Evolutionary conservation across 208 protist species (phyloP).

Genomic region (Angomonas deanei): DNA sequence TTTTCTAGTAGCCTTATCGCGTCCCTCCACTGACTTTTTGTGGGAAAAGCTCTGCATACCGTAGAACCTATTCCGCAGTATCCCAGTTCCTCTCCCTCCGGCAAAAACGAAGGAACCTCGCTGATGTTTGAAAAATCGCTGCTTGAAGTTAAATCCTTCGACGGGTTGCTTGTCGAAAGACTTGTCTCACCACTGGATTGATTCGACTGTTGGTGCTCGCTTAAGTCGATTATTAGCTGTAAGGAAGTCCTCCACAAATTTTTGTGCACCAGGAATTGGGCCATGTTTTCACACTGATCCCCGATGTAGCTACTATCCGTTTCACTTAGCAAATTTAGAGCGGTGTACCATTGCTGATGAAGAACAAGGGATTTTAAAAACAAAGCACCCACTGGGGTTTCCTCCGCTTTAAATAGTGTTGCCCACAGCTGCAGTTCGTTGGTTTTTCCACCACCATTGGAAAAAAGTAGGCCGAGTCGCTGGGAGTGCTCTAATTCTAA

Average conservation of each 20-base stretch:
- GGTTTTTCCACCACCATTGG: conserved; percentile 20
- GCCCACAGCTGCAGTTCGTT: conserved; percentile 26
- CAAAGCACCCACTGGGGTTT: conserved; percentile 27
- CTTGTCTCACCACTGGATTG: too few species aligned
- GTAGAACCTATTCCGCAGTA: neutral
- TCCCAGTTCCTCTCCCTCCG: neutral
- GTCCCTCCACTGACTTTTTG: neutral
- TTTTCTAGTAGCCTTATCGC: neutral
- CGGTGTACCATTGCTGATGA: conserved; percentile 37
- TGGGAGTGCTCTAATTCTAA: conserved; percentile 46
- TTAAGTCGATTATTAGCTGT: neutral
- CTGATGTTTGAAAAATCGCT: too few species aligned
- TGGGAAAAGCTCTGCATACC: neutral
- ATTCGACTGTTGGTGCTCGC: neutral
- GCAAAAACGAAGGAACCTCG: neutral
- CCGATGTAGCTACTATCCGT: conserved; percentile 3
- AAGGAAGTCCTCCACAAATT: neutral
- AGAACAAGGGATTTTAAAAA: conserved; percentile 44
- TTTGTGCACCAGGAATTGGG: conserved; percentile 27
- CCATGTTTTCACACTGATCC: conserved; percentile 13
- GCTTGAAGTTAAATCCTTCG: too few species aligned
- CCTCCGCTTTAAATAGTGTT: conserved; percentile 33
- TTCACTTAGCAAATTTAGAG: conserved; percentile 21
- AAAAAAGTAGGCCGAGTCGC: conserved; percentile 33
- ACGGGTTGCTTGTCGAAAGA: too few species aligned